Evolutionary conservation across 2,329 filamentous ascomycete species (phyloP).

Genomic region (Fusarium armeniacum): DNA sequence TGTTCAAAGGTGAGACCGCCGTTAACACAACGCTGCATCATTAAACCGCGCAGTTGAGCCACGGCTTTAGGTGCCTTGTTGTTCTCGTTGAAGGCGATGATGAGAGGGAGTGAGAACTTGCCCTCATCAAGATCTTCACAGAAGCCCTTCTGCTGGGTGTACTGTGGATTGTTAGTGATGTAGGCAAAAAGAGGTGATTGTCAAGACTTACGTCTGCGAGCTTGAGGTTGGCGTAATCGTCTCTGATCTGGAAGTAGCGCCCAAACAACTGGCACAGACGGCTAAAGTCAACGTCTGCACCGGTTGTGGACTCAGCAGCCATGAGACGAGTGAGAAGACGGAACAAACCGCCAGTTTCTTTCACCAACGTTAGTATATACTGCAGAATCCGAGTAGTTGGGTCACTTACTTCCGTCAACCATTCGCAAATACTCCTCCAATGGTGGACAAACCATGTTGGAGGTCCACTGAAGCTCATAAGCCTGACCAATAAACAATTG

Average conservation of each 20-base stretch:
- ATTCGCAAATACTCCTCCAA: conserved; percentile 9
- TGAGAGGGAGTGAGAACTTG: neutral
- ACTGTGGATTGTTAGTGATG: neutral
- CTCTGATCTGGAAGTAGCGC: conserved; percentile 14
- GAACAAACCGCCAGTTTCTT: conserved; percentile 19
- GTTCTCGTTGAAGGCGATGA: neutral
- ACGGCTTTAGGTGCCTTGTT: conserved; percentile 1
- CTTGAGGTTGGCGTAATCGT: conserved; percentile 22
- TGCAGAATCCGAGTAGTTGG: fast-evolving
- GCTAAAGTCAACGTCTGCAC: neutral
- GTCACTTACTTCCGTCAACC: conserved; percentile 9
- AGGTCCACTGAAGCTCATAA: conserved; percentile 9
- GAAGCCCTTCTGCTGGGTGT: conserved; percentile 13
- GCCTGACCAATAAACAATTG: conserved; percentile 13
- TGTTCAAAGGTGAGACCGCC: neutral
- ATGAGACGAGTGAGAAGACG: neutral
- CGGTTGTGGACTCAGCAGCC: neutral
- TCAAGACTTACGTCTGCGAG: neutral
- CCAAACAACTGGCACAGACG: neutral
- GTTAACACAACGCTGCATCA: conserved; percentile 1
- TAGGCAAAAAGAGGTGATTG: neutral
- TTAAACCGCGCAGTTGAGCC: neutral
- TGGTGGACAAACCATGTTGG: neutral
- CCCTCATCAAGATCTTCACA: conserved; percentile 21
- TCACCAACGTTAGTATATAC: neutral